Percentiles rank a stretch among this genome's conserved stretches.
phyloP scores from a whole-genome alignment of 768 basidiomycete species.

The Mycena sanguinolenta region DNA sequence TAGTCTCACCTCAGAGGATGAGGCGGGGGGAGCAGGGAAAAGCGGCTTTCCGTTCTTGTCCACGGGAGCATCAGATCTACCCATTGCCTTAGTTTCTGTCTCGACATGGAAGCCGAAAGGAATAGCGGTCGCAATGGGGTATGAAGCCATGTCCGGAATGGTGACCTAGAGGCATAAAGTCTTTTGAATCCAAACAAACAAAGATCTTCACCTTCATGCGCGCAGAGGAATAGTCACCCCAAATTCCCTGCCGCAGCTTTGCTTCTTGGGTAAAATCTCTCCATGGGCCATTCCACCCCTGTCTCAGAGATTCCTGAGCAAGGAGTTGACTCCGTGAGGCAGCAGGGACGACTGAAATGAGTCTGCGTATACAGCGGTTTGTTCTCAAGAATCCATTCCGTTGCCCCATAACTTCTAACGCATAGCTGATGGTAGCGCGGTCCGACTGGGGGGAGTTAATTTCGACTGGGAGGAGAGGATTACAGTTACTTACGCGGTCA shows the following conservation, averaged over 20 bases:
- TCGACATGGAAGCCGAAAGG: slow-evolving; percentile 26
- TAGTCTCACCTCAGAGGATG: slow-evolving; percentile 26
- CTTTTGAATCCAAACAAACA: not conserved
- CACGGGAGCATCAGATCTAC: slow-evolving; percentile 13
- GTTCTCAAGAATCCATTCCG: slow-evolving; percentile 16
- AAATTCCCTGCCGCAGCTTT: slow-evolving; percentile 26
- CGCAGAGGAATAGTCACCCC: slow-evolving; percentile 33
- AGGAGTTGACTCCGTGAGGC: slow-evolving; percentile 18
- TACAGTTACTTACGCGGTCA: no score
- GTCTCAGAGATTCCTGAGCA: slow-evolving; percentile 13
- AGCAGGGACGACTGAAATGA: slow-evolving; percentile 29
- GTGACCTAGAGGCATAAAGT: slow-evolving; percentile 17
- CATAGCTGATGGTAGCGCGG: slow-evolving; percentile 18
- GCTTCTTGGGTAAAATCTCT: not conserved
- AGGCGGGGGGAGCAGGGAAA: slow-evolving; percentile 26
- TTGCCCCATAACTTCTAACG: slow-evolving; percentile 28
- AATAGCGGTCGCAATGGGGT: slow-evolving; percentile 27
- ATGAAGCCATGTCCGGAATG: slow-evolving; percentile 10
- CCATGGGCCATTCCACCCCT: slow-evolving; percentile 27
- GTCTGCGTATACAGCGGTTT: slow-evolving; percentile 29
- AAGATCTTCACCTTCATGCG: slow-evolving; percentile 8
- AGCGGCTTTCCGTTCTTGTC: slow-evolving; percentile 32
- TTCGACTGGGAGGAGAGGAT: not conserved
- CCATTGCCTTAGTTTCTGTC: slow-evolving; percentile 31
- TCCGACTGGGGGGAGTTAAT: not conserved